Conservation (phyloP, 2,329 filamentous ascomycete genomes). For the Simplicillium sp. region DNA sequence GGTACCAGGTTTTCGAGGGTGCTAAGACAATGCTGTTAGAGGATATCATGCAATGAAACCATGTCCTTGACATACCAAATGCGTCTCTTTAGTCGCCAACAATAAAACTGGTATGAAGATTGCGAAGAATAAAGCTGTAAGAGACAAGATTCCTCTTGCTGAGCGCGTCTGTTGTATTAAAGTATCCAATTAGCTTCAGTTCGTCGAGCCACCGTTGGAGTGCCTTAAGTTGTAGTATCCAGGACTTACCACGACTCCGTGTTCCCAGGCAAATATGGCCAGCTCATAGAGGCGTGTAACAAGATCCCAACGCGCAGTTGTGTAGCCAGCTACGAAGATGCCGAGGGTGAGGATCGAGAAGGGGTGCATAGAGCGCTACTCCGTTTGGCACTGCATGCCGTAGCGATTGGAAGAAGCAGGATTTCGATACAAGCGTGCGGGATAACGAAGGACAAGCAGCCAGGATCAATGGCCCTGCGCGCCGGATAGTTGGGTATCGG, state of each 20-base stretch:
- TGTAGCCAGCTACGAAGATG: constrained; percentile 99
- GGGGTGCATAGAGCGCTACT: constrained; percentile 75
- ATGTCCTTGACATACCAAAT: constrained; percentile 50
- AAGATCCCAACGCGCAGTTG: constrained; percentile 97
- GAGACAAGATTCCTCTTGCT: constrained; percentile 71
- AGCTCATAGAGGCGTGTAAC: constrained; percentile 96
- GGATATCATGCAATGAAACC: not conserved
- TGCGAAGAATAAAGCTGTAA: constrained; percentile 77
- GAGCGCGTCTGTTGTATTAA: constrained; percentile 56
- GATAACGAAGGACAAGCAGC: constrained; percentile 2
- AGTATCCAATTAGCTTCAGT: not conserved
- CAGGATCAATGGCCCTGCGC: too few species aligned
- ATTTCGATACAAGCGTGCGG: constrained; percentile 11
- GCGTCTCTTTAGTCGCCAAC: constrained; percentile 70
- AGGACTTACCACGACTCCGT: constrained; percentile 81
- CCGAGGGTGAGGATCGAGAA: constrained; percentile 92
- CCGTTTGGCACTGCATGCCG: constrained; percentile 33
- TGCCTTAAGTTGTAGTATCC: too few species aligned
- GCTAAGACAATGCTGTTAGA: constrained; percentile 37
- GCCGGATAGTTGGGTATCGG: too few species aligned
- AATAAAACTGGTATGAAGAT: constrained; percentile 77
- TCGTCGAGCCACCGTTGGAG: not conserved
- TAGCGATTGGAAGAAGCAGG: constrained; percentile 10
- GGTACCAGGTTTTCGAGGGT: constrained; percentile 67
- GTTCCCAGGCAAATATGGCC: constrained; percentile 94